Evolutionary conservation across 2,329 filamentous ascomycete genomes (phyloP), one percentile per base, ranked within the genome.

Genomic region (Botrytis sinoallii): DNA sequence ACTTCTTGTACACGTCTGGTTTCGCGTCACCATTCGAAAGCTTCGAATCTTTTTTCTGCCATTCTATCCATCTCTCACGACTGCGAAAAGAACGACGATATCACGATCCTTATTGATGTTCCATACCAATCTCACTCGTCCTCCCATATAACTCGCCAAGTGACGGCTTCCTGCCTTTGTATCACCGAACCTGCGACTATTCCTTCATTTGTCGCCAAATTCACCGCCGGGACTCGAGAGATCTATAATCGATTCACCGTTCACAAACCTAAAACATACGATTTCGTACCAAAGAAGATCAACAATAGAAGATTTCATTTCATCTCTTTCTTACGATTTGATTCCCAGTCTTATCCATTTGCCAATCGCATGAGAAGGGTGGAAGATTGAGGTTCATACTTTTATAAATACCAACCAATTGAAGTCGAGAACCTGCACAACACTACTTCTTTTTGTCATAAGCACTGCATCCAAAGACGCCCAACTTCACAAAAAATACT

Each of bases 81-180:
- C 40, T 60, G 29, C 29, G 48, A 38, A 63, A 46, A 61, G 42
- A 42, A 38, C 52, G 22, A 70, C 40, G 32, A 68, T 72, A 67
- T 68, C 70, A 68, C 63, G 40, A 44, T 59, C 70, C 52, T 68
- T 59, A 44, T 46, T 68, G 29, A 48, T 68, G 70, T 68, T 72
- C 52, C 63, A 40, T 72, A 55, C 25, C 70, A 72, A 72, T 72
- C 70, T 72, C 70, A 60, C 52, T 68, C 46, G 70, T 72, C 63
- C 61, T 66, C 60, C 70, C 70, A 44, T 72, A 57, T 59, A 69
- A 55, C 35, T 74, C 67, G 29, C 69, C 68, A 75, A 73, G 75
- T 69, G 68, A 75, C 73, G 72, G 75, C 67, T 70, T 68, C 72
- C 72, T 70, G 35, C 67, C n/a, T 72, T 52, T 68, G 70, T 67